Percentiles rank a stretch among this genome's conserved stretches.
Conservation (phyloP, 352 stramenopile species). For the Phytophthora crassamura region DNA sequence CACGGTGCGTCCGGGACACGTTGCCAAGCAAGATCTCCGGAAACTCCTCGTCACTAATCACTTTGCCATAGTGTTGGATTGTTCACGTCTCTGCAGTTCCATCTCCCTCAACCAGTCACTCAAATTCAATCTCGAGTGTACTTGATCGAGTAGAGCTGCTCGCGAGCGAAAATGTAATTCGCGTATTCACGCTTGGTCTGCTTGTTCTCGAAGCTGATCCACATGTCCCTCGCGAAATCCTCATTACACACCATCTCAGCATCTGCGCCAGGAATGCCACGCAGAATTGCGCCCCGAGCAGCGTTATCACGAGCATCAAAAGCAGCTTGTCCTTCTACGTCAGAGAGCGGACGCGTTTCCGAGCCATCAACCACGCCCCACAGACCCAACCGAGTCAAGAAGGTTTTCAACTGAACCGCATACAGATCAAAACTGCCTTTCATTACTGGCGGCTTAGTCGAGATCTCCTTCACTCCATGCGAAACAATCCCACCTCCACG, state of each 20-base stretch:
- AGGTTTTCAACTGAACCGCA: constrained; percentile 9
- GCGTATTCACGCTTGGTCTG: constrained; percentile 18
- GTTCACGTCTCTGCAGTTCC: not conserved
- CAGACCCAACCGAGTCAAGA: constrained; percentile 2
- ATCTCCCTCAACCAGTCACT: too few species aligned
- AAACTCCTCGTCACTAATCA: constrained; percentile 8
- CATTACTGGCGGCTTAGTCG: constrained; percentile 4
- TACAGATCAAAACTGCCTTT: constrained; percentile 13
- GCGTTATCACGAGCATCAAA: constrained; percentile 20
- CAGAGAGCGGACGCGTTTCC: not conserved
- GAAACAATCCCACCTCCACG: too few species aligned
- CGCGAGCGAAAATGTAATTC: constrained; percentile 17
- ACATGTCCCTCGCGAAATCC: constrained; percentile 1
- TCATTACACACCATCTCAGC: constrained; percentile 25
- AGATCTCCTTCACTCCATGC: too few species aligned
- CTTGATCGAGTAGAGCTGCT: not conserved
- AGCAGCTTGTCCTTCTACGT: not conserved
- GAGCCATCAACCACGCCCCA: constrained; percentile 6
- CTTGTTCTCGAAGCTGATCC: constrained; percentile 8
- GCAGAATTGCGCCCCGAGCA: constrained; percentile 6
- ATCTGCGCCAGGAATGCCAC: constrained; percentile 4
- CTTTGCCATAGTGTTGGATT: constrained; percentile 5
- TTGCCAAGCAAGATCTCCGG: constrained; percentile 3
- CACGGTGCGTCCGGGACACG: constrained; percentile 1
- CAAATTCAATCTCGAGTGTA: too few species aligned